Evolutionary conservation across 176 grass and related monocot species (phyloP).

Genomic region (Bonia amplexicaulis): DNA sequence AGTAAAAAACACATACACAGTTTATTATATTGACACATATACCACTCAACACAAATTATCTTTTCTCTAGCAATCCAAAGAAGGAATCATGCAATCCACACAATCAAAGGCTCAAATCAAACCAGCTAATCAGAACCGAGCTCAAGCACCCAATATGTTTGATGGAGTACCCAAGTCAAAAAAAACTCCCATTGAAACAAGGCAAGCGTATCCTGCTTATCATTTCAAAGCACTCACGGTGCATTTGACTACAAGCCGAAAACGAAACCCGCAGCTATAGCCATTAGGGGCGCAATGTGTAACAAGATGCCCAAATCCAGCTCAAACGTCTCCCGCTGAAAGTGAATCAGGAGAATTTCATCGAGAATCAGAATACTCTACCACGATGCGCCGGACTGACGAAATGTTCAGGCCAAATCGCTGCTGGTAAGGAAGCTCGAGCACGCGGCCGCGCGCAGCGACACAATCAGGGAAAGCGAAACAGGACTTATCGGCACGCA

Average conservation of each 20-base stretch:
- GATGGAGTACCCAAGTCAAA: neutral
- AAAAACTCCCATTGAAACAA: neutral
- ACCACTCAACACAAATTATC: neutral
- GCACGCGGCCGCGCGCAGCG: too few species aligned
- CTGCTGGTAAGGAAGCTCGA: neutral
- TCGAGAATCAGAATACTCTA: neutral
- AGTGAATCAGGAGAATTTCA: neutral
- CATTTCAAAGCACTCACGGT: neutral
- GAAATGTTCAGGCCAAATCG: neutral
- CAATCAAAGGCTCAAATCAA: neutral
- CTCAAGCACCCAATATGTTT: neutral
- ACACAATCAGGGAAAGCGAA: neutral
- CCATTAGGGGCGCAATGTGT: neutral
- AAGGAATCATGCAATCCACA: neutral
- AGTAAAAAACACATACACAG: neutral
- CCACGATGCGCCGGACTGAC: neutral
- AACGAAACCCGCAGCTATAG: neutral
- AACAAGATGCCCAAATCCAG: neutral
- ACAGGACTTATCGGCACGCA: neutral
- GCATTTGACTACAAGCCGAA: neutral
- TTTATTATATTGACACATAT: neutral
- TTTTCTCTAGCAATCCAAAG: neutral
- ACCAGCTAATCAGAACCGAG: neutral
- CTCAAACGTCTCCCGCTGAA: neutral
- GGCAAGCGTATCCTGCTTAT: neutral